These are phyloP conservation scores for Penicillium desertorum DNA, from an alignment of 495 filamentous ascomycete species.

Conservation along the genomic window DNA sequence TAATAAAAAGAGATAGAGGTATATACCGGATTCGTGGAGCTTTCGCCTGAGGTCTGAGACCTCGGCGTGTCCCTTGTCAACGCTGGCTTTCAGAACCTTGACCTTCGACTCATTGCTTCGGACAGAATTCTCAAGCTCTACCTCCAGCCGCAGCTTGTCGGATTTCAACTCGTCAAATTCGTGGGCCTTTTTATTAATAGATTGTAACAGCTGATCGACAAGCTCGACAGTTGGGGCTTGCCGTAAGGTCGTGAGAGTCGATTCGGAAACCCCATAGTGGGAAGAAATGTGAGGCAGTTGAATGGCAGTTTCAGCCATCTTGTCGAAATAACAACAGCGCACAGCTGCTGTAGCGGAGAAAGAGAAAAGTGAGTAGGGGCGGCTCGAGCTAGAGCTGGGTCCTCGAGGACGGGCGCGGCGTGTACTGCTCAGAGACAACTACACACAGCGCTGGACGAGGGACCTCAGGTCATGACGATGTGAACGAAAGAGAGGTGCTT, in stretches of 20 bases:
- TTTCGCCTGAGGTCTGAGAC: slow-evolving; percentile 74
- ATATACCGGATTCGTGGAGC: slow-evolving; percentile 75
- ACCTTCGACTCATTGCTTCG: slow-evolving; percentile 76
- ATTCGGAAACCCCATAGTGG: slow-evolving; percentile 70
- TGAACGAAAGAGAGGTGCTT: slow-evolving; percentile 6
- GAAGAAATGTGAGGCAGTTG: slow-evolving; percentile 74
- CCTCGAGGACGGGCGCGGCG: slow-evolving; percentile 17
- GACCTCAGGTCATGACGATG: slow-evolving; percentile 26
- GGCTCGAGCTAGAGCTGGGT: slow-evolving; percentile 17
- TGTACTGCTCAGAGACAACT: slow-evolving; percentile 24
- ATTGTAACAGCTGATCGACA: slow-evolving; percentile 64
- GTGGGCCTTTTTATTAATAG: slow-evolving; percentile 69
- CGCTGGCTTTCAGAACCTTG: slow-evolving; percentile 71
- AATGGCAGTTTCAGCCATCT: slow-evolving; percentile 72
- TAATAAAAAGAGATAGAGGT: neutral
- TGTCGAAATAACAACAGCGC: slow-evolving; percentile 31
- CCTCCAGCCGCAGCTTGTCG: slow-evolving; percentile 79
- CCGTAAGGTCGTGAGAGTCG: slow-evolving; percentile 61
- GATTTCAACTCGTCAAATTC: slow-evolving; percentile 76
- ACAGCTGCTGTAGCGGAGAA: slow-evolving; percentile 16
- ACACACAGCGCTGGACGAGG: slow-evolving; percentile 21
- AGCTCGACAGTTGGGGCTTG: slow-evolving; percentile 76
- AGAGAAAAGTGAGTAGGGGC: neutral
- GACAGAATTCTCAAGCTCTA: slow-evolving; percentile 90
- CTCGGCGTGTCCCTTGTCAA: slow-evolving; percentile 80